Evolutionary conservation across 805 yeast species (phyloP), one percentile per base, ranked within the genome.

Genomic region (Suhomyces vadensis): DNA sequence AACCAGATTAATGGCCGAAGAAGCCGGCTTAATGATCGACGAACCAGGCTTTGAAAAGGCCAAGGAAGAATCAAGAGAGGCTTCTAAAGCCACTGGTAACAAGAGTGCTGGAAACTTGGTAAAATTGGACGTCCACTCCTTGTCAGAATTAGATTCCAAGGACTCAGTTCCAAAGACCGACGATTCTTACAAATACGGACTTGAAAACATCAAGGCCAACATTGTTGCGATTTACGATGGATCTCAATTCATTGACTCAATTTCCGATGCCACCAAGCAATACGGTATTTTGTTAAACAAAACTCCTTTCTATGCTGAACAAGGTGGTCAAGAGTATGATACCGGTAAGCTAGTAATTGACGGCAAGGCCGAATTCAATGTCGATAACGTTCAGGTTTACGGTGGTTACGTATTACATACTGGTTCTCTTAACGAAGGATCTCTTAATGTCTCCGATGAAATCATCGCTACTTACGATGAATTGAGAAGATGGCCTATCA

Each of bases 321-420:
- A 88, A 70, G 99, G 99, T 81, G 99, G 99, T 61, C 99, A 94
- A 76, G 97, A 90, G 68, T 85, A 78, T 61, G 99, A 94, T 65
- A 86, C 95, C 35, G 99, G 99, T 69, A 85, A 81, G 66, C 77
- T 94, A 52, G 91, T 89, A 41, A 82, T 89, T 58, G 97, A 91
- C 61, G 97, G 95, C 37, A 70, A 70, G 54, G 75, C 91, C 44
- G 96, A 92, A 65, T 92, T 94, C 69, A 82, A 81, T 47, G 98
- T 94, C 47, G 85, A 83, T 52, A 90, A 94, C 61, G 97, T 90
- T 40, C 99, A 94, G 73, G 74, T 75, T 35, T 94, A 90, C 61
- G 97, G 86, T 48, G 99, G 99, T 47, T 94, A 87, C 59, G 96
- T 94, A 20, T 81, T 94, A 64, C 99, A 94, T 64, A 92, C 97